Evolutionary conservation across 176 grass and related monocot genomes (phyloP).

Genomic region (Lolium perenne): DNA sequence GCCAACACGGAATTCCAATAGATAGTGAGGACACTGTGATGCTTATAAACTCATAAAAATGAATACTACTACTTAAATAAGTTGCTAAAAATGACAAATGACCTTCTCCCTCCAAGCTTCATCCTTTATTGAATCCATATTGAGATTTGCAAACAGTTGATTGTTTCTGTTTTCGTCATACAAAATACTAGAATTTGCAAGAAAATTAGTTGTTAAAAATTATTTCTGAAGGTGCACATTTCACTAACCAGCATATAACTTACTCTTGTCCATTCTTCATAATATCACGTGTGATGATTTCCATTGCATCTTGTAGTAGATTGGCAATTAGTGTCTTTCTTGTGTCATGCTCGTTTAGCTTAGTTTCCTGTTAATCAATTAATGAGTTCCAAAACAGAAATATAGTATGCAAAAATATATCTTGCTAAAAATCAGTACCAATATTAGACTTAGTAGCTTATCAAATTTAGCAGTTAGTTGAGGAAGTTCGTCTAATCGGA

Average conservation of each 20-base stretch:
- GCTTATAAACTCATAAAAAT: constrained; percentile 18
- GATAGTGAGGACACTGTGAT: constrained; percentile 15
- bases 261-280: constrained; percentile 71
- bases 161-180: constrained; percentile 13
- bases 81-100: constrained; percentile 23
- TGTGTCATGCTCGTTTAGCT: constrained; percentile 55
- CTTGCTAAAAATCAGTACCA: constrained; percentile 54
- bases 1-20: constrained; percentile 25
- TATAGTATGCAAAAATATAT: constrained; percentile 28
- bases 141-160: constrained; percentile 68
- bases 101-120: constrained; percentile 75
- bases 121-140: constrained; percentile 46
- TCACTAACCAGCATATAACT: constrained; percentile 16
- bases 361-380: constrained; percentile 51
- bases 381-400: background rate
- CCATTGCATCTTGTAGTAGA: constrained; percentile 96
- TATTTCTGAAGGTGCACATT: background rate
- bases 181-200: constrained; percentile 42
- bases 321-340: constrained; percentile 69
- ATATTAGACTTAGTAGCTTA: constrained; percentile 63
- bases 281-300: constrained; percentile 85
- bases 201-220: background rate
- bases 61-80: constrained; percentile 35
- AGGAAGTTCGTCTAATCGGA: constrained; percentile 79
- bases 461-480: constrained; percentile 79